Evolutionary conservation across 2,329 filamentous ascomycete genomes (phyloP).

Genomic region (Arachnomyces sp.): DNA sequence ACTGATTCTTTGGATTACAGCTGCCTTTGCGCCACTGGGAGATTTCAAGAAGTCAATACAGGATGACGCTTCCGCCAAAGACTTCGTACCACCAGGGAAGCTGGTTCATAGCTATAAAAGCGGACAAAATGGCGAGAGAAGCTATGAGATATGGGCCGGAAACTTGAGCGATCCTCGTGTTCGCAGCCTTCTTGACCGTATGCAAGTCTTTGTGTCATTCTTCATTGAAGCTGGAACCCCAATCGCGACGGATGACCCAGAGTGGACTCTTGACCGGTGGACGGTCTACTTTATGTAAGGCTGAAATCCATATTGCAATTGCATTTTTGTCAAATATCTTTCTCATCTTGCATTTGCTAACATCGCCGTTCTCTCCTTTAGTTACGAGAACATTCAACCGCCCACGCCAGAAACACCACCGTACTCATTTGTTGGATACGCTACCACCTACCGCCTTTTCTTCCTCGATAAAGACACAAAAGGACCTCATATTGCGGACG

Average conservation of each 20-base stretch:
- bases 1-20: conserved; percentile 33
- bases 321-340: conserved; percentile 18
- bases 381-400: conserved; percentile 49
- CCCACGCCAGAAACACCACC: conserved; percentile 42
- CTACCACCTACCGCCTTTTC: conserved; percentile 85
- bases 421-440: conserved; percentile 85
- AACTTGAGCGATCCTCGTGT: conserved; percentile 63
- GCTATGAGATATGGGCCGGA: conserved; percentile 80
- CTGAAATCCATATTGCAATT: too few species aligned
- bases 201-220: conserved; percentile 75
- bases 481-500: conserved; percentile 37
- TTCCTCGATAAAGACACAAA: conserved; percentile 37
- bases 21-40: conserved; percentile 56
- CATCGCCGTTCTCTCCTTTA: conserved; percentile 15
- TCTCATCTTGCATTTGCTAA: conserved; percentile 20
- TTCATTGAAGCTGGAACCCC: conserved; percentile 90
- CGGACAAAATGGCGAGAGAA: conserved; percentile 44
- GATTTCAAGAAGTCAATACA: conserved; percentile 57
- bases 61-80: conserved; percentile 31
- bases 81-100: conserved; percentile 67
- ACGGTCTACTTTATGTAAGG: conserved; percentile 77
- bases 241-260: conserved; percentile 62
- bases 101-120: conserved; percentile 56
- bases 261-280: conserved; percentile 74
- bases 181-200: conserved; percentile 64